Conservation (phyloP, 805 yeast species). For the Candida sphagnicola region DNA sequence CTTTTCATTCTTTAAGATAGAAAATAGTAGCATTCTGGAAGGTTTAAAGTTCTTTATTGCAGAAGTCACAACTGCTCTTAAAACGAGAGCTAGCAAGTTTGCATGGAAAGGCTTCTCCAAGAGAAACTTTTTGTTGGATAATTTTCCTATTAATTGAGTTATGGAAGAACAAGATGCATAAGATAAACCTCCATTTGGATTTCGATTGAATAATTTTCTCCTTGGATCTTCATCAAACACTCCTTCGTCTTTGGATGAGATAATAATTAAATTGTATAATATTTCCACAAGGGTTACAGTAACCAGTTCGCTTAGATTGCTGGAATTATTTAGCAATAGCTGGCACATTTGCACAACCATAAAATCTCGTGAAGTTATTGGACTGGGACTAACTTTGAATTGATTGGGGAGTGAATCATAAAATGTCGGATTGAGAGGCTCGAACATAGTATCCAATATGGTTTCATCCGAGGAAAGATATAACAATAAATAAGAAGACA, state of each 20-base stretch:
- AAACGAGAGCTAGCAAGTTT: conserved; percentile 56
- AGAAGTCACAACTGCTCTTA: conserved; percentile 53
- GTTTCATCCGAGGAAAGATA: conserved; percentile 42
- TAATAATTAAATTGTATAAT: conserved; percentile 56
- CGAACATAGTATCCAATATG: conserved; percentile 37
- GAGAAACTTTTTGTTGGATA: conserved; percentile 34
- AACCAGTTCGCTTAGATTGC: conserved; percentile 6
- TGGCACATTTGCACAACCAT: conserved; percentile 50
- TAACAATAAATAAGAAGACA: conserved; percentile 50
- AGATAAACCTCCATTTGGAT: conserved; percentile 42
- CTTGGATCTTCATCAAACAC: conserved; percentile 15
- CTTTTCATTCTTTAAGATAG: conserved; percentile 41
- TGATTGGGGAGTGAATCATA: conserved; percentile 52
- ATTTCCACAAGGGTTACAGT: conserved; percentile 48
- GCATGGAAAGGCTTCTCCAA: conserved; percentile 40
- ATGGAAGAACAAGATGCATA: conserved; percentile 47
- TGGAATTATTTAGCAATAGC: conserved; percentile 21
- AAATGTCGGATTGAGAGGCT: conserved; percentile 40
- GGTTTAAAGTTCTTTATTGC: conserved; percentile 48
- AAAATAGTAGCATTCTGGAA: conserved; percentile 51
- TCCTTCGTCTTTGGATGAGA: conserved; percentile 21
- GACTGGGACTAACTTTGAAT: conserved; percentile 41
- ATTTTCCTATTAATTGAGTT: conserved; percentile 38
- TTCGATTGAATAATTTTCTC: conserved; percentile 24
- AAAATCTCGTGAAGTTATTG: conserved; percentile 61